These are phyloP conservation scores for Melanomma pulvis-pyrius DNA, from an alignment of 495 filamentous ascomycete genomes.

Conservation along the genomic window DNA sequence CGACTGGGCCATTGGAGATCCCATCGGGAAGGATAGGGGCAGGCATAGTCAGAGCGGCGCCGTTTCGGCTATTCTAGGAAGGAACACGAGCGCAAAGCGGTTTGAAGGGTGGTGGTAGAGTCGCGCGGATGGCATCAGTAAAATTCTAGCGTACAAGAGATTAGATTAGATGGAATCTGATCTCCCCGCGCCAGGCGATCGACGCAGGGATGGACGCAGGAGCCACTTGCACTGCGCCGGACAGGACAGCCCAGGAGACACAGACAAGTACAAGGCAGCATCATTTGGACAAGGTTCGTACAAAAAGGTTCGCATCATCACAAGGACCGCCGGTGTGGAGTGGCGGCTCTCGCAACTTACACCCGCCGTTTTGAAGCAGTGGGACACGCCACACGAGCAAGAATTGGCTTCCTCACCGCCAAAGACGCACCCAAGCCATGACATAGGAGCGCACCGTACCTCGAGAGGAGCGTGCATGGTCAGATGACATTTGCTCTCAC, in stretches of 20 bases:
- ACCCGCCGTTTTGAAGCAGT: too few relatives aligned
- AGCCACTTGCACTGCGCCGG: background rate
- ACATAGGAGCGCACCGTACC: too few relatives aligned
- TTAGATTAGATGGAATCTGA: constrained; percentile 18
- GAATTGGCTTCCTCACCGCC: too few relatives aligned
- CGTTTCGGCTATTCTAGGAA: background rate
- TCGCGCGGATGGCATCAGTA: background rate
- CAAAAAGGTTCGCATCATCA: too few relatives aligned
- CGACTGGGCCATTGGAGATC: constrained; percentile 26
- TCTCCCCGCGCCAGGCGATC: constrained; percentile 25
- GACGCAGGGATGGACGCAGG: constrained; percentile 8
- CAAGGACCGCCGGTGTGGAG: background rate
- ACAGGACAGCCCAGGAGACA: background rate
- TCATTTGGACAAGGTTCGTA: too few relatives aligned
- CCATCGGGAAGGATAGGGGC: constrained; percentile 2
- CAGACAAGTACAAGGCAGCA: too few relatives aligned
- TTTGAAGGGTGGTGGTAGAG: background rate
- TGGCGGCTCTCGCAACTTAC: background rate
- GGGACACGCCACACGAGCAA: too few relatives aligned
- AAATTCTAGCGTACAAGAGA: constrained; percentile 25
- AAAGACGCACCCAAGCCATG: too few relatives aligned
- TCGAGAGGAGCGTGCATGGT: background rate
- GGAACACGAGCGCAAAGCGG: background rate
- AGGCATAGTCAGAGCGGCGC: constrained; percentile 11
- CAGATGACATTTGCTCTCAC: background rate